Percentiles rank a stretch among this genome's conserved stretches.
Conservation (phyloP, 2,329 filamentous ascomycete species). For the Aspergillus glaucus region DNA sequence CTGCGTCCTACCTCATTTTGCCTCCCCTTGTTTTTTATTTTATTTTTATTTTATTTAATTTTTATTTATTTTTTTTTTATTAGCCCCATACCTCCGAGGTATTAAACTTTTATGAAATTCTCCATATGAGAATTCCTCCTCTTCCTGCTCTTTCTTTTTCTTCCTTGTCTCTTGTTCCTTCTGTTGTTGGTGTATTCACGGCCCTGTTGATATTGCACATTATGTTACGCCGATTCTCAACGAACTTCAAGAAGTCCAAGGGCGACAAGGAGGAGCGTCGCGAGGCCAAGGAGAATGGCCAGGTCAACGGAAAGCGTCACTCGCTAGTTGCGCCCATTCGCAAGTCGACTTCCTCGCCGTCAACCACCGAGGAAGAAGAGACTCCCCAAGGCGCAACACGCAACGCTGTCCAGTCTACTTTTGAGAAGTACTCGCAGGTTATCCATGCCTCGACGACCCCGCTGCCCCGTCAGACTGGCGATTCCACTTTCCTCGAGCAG, state of each 20-base stretch:
- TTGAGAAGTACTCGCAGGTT: constrained; percentile 41
- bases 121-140: constrained; percentile 1
- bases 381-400: constrained; percentile 24
- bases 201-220: constrained; percentile 1
- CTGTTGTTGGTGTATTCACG: neutral
- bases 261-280: constrained; percentile 21
- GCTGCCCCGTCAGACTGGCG: constrained; percentile 56
- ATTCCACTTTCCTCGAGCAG: constrained; percentile 53
- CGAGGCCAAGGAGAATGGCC: constrained; percentile 22
- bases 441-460: constrained; percentile 55
- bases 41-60: neutral
- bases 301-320: constrained; percentile 25
- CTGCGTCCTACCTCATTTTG: neutral
- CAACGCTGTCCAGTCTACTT: constrained; percentile 35
- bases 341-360: constrained; percentile 13
- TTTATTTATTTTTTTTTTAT: constrained; percentile 12
- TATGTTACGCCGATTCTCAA: constrained; percentile 37
- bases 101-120: neutral
- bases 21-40: neutral
- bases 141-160: constrained; percentile 7
- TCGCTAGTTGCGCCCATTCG: constrained; percentile 24
- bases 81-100: constrained; percentile 5
- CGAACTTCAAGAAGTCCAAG: constrained; percentile 35
- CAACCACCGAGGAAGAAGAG: constrained; percentile 17
- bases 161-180: constrained; percentile 4